Percentiles rank a stretch among this genome's conserved stretches.
Evolutionary conservation across 306 rosid species (phyloP).

Genomic region (Quercus ilex): DNA sequence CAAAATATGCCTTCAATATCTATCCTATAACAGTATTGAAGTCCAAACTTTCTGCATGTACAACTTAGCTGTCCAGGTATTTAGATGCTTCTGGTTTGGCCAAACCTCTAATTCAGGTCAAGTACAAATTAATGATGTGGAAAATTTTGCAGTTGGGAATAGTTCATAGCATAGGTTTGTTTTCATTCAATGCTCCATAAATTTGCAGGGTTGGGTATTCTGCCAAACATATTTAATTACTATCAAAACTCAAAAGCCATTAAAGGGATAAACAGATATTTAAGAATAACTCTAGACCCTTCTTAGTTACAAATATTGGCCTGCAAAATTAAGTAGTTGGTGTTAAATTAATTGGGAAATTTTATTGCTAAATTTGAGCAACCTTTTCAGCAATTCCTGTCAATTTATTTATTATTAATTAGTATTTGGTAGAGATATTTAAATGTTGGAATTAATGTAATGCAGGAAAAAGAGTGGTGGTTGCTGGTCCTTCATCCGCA

Average conservation of each 20-base stretch:
- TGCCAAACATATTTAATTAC: background rate
- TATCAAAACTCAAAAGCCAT: too few relatives aligned
- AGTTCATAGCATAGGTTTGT: background rate
- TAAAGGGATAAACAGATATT: too few relatives aligned
- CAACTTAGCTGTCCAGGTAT: background rate
- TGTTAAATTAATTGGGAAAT: background rate
- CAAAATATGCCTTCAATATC: too few relatives aligned
- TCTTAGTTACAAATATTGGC: background rate
- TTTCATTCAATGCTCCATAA: background rate
- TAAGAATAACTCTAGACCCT: background rate
- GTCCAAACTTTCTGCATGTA: background rate
- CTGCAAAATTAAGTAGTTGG: background rate
- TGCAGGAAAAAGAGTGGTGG: constrained; percentile 44
- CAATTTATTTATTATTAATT: background rate
- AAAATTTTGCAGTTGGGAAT: background rate
- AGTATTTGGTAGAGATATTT: background rate
- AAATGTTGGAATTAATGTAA: background rate
- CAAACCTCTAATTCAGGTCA: background rate
- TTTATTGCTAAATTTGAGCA: background rate
- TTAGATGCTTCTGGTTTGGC: background rate
- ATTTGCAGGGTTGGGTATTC: background rate
- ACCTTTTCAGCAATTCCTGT: too few relatives aligned
- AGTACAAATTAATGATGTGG: background rate
- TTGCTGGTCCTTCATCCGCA: constrained; percentile 41
- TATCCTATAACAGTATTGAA: background rate